Evolutionary conservation across 768 basidiomycete species (phyloP).

Genomic region (Daedaleopsis sinensis): DNA sequence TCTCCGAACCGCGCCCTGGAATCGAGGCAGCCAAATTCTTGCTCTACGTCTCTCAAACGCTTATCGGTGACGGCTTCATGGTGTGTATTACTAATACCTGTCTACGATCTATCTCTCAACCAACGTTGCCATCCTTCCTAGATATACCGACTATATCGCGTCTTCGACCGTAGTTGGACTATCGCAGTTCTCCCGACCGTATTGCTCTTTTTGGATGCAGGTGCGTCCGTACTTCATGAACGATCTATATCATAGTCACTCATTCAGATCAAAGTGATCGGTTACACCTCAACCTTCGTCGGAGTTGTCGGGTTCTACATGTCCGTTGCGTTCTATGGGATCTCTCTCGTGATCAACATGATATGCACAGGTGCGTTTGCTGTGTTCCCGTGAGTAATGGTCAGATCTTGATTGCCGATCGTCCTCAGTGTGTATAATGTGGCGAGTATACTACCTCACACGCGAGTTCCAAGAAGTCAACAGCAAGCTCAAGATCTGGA

Average conservation of each 20-base stretch:
- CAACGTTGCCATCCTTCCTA: background rate
- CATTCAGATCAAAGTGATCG: background rate
- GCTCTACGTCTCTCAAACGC: slow-evolving; percentile 13
- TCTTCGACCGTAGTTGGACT: slow-evolving; percentile 10
- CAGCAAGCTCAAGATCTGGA: slow-evolving; percentile 6
- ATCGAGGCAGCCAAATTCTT: slow-evolving; percentile 11
- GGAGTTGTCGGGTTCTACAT: slow-evolving; percentile 1
- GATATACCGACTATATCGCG: slow-evolving; percentile 14
- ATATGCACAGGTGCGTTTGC: slow-evolving; percentile 6
- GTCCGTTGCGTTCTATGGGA: slow-evolving; percentile 11
- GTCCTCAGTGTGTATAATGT: slow-evolving; percentile 7
- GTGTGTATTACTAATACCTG: background rate
- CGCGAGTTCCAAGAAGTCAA: slow-evolving; percentile 1
- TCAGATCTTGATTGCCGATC: background rate
- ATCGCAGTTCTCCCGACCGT: slow-evolving; percentile 1
- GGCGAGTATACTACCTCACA: slow-evolving; percentile 6
- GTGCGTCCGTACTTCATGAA: background rate
- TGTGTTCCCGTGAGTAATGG: background rate
- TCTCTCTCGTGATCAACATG: slow-evolving; percentile 11
- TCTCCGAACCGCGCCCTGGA: background rate
- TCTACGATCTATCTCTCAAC: background rate
- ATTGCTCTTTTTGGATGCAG: slow-evolving; percentile 7
- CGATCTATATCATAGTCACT: background rate
- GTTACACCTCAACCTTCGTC: background rate
- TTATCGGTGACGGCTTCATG: slow-evolving; percentile 17